phyloP scores from a whole-genome alignment of 441 rosid genomes.

The Erysimum pusillum region DNA sequence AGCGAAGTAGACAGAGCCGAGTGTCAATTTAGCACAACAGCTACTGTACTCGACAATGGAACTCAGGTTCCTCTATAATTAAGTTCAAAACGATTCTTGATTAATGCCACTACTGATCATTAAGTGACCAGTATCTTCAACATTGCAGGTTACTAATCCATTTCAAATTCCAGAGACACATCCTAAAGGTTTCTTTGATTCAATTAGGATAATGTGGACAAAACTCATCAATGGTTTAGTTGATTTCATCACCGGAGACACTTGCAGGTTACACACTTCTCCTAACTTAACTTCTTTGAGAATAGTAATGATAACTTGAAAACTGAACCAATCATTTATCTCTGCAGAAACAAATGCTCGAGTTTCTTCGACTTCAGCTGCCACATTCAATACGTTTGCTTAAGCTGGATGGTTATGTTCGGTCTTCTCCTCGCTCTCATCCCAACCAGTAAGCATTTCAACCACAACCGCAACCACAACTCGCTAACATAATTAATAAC shows the following conservation, averaged over 20 bases:
- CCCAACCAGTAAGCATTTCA: conserved; percentile 67
- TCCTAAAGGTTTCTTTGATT: conserved; percentile 70
- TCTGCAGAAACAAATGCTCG: conserved; percentile 71
- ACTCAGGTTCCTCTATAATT: conserved; percentile 61
- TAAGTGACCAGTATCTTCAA: neutral
- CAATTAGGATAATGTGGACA: conserved; percentile 62
- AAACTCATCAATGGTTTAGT: conserved; percentile 72
- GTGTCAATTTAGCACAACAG: conserved; percentile 87
- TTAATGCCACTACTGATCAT: conserved; percentile 11
- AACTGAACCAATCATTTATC: neutral
- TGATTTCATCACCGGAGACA: conserved; percentile 78
- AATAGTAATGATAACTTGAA: neutral
- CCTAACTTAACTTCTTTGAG: neutral
- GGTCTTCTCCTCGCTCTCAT: conserved; percentile 77
- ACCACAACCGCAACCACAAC: neutral
- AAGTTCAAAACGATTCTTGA: neutral
- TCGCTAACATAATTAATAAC: neutral
- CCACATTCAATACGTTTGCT: conserved; percentile 88
- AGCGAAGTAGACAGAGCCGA: conserved; percentile 92
- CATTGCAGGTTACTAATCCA: conserved; percentile 65
- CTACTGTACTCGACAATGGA: conserved; percentile 84
- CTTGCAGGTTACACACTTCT: conserved; percentile 60
- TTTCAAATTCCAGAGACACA: conserved; percentile 68
- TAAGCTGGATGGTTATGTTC: conserved; percentile 87
- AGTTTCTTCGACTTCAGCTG: conserved; percentile 89